Percentiles rank a stretch among this genome's conserved stretches.
Conservation (phyloP, 1,284 basidiomycete genomes). For the Stereum hirsutum region DNA sequence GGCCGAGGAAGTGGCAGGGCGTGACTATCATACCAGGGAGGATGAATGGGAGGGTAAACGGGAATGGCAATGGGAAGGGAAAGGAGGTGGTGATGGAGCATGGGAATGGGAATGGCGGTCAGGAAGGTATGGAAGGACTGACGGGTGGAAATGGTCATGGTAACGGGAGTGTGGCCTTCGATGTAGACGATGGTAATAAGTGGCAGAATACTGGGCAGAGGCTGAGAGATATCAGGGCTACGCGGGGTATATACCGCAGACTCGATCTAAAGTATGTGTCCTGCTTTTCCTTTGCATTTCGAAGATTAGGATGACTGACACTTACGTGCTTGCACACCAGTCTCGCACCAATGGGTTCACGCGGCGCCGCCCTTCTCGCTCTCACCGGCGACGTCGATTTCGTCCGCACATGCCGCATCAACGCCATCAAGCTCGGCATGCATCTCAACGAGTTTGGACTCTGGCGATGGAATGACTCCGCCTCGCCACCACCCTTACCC, state of each 20-base stretch:
- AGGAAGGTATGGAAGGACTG: no score
- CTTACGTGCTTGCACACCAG: conserved; percentile 8
- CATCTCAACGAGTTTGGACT: conserved; percentile 22
- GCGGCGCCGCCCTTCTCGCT: conserved; percentile 18
- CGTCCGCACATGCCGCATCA: conserved; percentile 11
- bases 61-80: no score
- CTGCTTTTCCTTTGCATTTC: not conserved
- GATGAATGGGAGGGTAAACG: not conserved
- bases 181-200: not conserved
- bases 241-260: conserved; percentile 8
- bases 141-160: no score
- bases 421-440: conserved; percentile 13
- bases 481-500: not conserved
- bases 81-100: no score
- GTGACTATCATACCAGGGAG: conserved; percentile 4
- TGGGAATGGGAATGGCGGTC: no score
- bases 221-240: conserved; percentile 7
- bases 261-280: conserved; percentile 10
- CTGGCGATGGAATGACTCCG: conserved; percentile 14
- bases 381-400: conserved; percentile 21
- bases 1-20: conserved; percentile 7
- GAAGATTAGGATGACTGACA: no score
- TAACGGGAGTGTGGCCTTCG: no score
- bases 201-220: conserved; percentile 11
- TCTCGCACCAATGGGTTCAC: conserved; percentile 15